Evolutionary conservation across 208 protist genomes (phyloP), one percentile per base, ranked within the genome.

Genomic region (Chromosphaera perkinsii): DNA sequence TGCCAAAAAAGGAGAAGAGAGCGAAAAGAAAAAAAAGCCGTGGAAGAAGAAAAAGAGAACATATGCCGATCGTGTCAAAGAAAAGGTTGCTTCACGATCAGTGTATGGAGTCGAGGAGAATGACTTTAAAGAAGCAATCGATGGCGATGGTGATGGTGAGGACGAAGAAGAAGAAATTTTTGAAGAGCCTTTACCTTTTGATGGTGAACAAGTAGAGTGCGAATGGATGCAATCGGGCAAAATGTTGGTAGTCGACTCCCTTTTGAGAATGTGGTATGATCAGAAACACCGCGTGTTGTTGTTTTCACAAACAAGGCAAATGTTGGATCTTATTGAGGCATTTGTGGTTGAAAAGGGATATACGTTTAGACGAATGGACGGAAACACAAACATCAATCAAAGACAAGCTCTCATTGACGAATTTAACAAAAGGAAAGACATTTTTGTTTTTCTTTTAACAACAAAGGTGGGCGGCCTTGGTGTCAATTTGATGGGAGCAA

Each of bases 251-350:
- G 66, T 96, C 5, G 70, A 83, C 35, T 66, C 92, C 59, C 79
- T 98, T 57, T 72, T 98, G 24, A 71, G 62, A 1, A 69, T 94
- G 67, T 99, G 93, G 94, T 56, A 91, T 5, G 39, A 58, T 35
- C 65, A 91, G 35, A 82, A 81, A 1, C 92, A 98, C 62, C 88
- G 93, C 36, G 93, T 87, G n/a, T 80, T 98, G 2, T 29, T 98
- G 29, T 98, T 98, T 73, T 92, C 87, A 2, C 96, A 99, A 79
- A 96, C 92, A 10, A 74, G 87, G 40, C 91, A 94, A 77, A 97
- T 97, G 92, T 85, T 99, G 20, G 91, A 99, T 73, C 91, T 98
- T 51, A 77, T 99, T 39, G 92, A 99, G 57, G 72, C 79, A 2
- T 55, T 40, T 47, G 42, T 77, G 17, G 1, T 1, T 59, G 27